Percentiles rank a stretch among this genome's conserved stretches.
Evolutionary conservation across 2,329 filamentous ascomycete genomes (phyloP).

Genomic region (Beauveria asiatica): DNA sequence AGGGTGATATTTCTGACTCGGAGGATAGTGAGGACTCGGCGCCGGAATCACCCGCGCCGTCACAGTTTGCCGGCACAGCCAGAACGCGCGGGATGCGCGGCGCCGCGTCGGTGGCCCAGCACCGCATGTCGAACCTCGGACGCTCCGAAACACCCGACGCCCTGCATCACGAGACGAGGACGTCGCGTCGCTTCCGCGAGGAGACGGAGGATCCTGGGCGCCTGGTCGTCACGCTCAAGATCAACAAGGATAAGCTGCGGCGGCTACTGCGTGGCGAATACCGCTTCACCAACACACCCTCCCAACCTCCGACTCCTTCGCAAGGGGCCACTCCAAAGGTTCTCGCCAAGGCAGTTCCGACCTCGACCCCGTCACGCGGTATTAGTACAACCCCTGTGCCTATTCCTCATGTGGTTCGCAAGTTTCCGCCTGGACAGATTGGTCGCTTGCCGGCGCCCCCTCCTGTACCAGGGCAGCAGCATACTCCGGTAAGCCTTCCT

Average conservation of each 20-base stretch:
- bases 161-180: constrained; percentile 62
- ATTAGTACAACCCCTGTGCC: constrained; percentile 25
- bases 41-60: constrained; percentile 75
- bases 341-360: constrained; percentile 23
- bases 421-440: constrained; percentile 43
- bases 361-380: constrained; percentile 29
- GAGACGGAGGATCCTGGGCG: constrained; percentile 69
- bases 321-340: constrained; percentile 24
- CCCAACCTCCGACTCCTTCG: constrained; percentile 28
- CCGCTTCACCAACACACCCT: constrained; percentile 29
- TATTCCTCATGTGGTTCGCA: constrained; percentile 19
- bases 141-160: constrained; percentile 87
- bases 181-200: constrained; percentile 59
- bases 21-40: constrained; percentile 86
- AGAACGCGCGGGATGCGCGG: constrained; percentile 83
- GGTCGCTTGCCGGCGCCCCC: constrained; percentile 63
- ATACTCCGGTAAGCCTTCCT: constrained; percentile 49
- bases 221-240: constrained; percentile 65
- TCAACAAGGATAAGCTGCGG: constrained; percentile 63
- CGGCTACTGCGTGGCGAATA: constrained; percentile 52
- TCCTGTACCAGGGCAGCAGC: constrained; percentile 45
- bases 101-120: constrained; percentile 77
- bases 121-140: constrained; percentile 72
- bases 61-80: constrained; percentile 67
- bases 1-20: constrained; percentile 78